A percentile compares a stretch with the other conserved stretches of the same genome.
Evolutionary conservation across 2,329 filamentous ascomycete species (phyloP).

Genomic region (Arthrocladium fulminans): DNA sequence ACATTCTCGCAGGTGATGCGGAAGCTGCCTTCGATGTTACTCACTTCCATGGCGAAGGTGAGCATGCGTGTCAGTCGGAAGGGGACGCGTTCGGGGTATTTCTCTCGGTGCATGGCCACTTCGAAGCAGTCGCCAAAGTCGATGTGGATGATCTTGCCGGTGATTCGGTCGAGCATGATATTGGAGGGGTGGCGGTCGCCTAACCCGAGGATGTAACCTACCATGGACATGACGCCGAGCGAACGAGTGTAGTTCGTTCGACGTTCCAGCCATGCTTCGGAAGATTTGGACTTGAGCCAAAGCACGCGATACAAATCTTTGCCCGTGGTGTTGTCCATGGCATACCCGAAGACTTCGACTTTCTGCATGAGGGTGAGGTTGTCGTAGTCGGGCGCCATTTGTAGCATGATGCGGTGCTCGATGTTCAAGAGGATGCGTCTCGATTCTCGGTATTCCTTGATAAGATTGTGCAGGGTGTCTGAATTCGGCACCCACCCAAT

Average conservation of each 20-base stretch:
- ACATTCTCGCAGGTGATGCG: slow-evolving; percentile 96
- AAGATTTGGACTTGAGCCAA: slow-evolving; percentile 98
- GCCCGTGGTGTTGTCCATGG: slow-evolving; percentile 96
- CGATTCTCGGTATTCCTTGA: slow-evolving; percentile 93
- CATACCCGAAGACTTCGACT: slow-evolving; percentile 98
- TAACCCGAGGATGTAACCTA: slow-evolving; percentile 96
- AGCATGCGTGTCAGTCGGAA: slow-evolving; percentile 98
- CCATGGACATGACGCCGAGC: slow-evolving; percentile 99
- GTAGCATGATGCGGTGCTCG: slow-evolving; percentile 98
- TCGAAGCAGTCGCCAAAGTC: slow-evolving; percentile 99
- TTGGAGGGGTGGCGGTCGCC: slow-evolving; percentile 97
- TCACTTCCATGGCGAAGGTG: slow-evolving; percentile 99
- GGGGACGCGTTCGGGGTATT: slow-evolving; percentile 93
- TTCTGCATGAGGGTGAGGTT: slow-evolving; percentile 99
- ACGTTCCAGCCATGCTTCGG: slow-evolving; percentile 92
- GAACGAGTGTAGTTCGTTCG: slow-evolving; percentile 98
- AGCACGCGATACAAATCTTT: slow-evolving; percentile 96
- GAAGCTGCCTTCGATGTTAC: slow-evolving; percentile 98
- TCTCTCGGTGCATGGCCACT: slow-evolving; percentile 98
- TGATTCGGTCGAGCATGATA: slow-evolving; percentile 90
- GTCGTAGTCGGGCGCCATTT: slow-evolving; percentile 99
- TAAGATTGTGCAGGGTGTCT: slow-evolving; percentile 91
- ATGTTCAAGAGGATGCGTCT: slow-evolving; percentile 98
- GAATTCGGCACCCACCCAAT: slow-evolving; percentile 96
- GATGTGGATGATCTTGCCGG: slow-evolving; percentile 95